Evolutionary conservation across 176 grass and related monocot species (phyloP).

Genomic region (Ensete ventricosum): DNA sequence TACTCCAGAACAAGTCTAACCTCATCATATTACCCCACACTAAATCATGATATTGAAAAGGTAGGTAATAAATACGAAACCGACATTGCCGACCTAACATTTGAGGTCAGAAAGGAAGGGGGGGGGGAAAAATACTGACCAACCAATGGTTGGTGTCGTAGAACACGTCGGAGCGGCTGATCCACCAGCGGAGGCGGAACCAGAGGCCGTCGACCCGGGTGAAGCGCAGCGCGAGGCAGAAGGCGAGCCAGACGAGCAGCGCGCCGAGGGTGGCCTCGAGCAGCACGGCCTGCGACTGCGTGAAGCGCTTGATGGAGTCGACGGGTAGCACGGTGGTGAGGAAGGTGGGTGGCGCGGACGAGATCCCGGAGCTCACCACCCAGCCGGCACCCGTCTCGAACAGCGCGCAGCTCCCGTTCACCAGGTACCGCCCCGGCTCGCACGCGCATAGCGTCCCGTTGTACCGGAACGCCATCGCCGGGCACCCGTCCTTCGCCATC

Average conservation of each 20-base stretch:
- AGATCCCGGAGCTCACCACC: slow-evolving; percentile 51
- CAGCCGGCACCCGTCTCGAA: slow-evolving; percentile 34
- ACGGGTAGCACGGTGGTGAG: slow-evolving; percentile 54
- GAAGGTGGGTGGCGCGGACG: slow-evolving; percentile 43
- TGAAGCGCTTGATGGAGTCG: slow-evolving; percentile 68
- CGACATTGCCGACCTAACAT: background rate
- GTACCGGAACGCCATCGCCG: slow-evolving; percentile 55
- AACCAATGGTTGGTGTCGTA: slow-evolving; percentile 70
- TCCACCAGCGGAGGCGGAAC: slow-evolving; percentile 56
- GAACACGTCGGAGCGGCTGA: slow-evolving; percentile 70
- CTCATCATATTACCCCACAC: background rate
- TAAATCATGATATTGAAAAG: background rate
- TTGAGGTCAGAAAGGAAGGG: background rate
- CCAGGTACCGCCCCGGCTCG: slow-evolving; percentile 61
- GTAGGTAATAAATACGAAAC: background rate
- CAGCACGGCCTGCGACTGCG: slow-evolving; percentile 87
- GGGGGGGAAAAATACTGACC: slow-evolving; percentile 23
- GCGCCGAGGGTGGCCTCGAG: slow-evolving; percentile 41
- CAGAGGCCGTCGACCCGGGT: slow-evolving; percentile 27
- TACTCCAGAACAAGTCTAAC: background rate
- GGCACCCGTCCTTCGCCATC: slow-evolving; percentile 20
- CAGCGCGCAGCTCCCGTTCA: slow-evolving; percentile 24
- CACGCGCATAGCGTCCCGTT: slow-evolving; percentile 69
- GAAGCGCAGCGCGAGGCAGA: slow-evolving; percentile 49
- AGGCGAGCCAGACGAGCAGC: slow-evolving; percentile 61